Evolutionary conservation across 1,139 yeast species (phyloP), one percentile per base, ranked within the genome.

Genomic region (Protomyces pachydermus): DNA sequence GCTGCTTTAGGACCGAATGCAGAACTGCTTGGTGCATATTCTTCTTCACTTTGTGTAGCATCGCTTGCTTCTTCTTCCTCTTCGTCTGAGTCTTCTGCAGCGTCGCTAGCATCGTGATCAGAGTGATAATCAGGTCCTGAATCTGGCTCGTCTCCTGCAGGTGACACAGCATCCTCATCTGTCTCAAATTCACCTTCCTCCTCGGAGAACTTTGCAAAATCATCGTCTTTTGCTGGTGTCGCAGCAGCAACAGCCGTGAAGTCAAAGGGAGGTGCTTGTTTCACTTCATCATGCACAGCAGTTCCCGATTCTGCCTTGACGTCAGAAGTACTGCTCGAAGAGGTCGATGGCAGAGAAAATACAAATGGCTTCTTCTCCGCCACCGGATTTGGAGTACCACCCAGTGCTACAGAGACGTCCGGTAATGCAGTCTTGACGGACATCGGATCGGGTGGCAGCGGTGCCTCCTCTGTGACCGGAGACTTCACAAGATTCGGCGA

Each of bases 1-100:
- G 61, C 50, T 14, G 55, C 38, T 35, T 57, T 57, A 9, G 39
- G 38, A 20, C 37, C 16, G 37, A 57, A 57, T 3, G 55, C 61
- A 8, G 57, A 54, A 20, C 23, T 23, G 39, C 20, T 32, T 34
- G 16, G 37, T 8, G n/a, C 55, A 28, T 34, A 20, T 8, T 52
- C 55, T 5, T 52, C 55, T 34, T 25, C 55, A 34, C 18, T 12
- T 28, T 52, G 39, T 10, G 55, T 38, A 1, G 38, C 55, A 23
- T 50, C 48, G 10, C 25, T 23, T 8, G 9, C 12, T 14, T 23
- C 34, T 12, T 50, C 53, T 14, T 50, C 53, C 23, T 14, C 28
- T 18, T 23, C 51, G 8, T 28, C 8, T 5, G 32, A 3, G 9
- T 46, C 51, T 25, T 50, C 53, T 2, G 32, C 32, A 6, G 32